Evolutionary conservation across 108 stramenopile species (phyloP).

Genomic region (Cyclotella cryptica): DNA sequence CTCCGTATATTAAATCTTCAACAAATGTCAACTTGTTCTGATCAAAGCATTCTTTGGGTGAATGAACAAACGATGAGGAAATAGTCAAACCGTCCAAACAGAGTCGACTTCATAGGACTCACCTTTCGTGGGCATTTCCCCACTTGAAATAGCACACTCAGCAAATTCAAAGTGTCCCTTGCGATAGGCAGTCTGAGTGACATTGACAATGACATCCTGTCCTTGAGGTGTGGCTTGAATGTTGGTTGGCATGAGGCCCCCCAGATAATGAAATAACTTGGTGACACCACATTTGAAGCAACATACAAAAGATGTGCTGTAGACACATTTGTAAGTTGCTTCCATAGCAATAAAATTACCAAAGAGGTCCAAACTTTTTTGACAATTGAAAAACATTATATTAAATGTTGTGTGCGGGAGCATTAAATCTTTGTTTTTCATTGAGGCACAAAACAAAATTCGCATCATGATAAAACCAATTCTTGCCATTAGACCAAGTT

Average conservation of each 20-base stretch:
- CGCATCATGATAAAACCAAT: too few relatives aligned
- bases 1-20: conserved; percentile 54
- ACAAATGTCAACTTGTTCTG: conserved; percentile 60
- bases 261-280: too few relatives aligned
- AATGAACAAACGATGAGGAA: background rate
- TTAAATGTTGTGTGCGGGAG: too few relatives aligned
- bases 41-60: conserved; percentile 63
- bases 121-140: conserved; percentile 53
- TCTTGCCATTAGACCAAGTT: too few relatives aligned
- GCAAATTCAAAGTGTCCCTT: conserved; percentile 65
- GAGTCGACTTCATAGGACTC: background rate
- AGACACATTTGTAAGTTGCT: too few relatives aligned
- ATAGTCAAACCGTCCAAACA: background rate
- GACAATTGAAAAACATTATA: too few relatives aligned
- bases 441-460: too few relatives aligned
- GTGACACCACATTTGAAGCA: too few relatives aligned
- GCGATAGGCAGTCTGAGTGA: conserved; percentile 66
- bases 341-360: too few relatives aligned
- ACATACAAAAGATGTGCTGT: too few relatives aligned
- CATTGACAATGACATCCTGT: conserved; percentile 50
- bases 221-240: conserved; percentile 57
- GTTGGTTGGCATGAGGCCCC: conserved; percentile 54
- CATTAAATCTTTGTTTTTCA: too few relatives aligned
- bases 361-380: too few relatives aligned
- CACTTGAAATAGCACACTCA: conserved; percentile 56